Base-by-base conservation (phyloP, 2,329 filamentous ascomycete genomes). In the Sclerotinia glacialis region DNA sequence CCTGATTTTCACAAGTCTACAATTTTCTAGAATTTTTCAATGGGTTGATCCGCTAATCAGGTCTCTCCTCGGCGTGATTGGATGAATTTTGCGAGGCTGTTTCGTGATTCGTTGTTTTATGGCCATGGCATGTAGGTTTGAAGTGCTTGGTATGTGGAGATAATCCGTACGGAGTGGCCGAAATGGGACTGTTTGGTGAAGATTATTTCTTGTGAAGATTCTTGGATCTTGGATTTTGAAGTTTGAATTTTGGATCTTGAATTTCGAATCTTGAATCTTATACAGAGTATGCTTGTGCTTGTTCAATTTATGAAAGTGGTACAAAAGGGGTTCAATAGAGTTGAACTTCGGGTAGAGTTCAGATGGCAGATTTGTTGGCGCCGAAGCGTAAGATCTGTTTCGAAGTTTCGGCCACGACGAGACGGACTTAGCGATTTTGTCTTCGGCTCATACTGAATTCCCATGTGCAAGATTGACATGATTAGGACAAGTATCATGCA, bases 1-100 rank as follows among this genome's bases (percentile, higher is more conserved):
- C 56, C 56, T 34, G 56, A 34, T 47, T 60, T 60, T 47, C 42
- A 23, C 26, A 46, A 14, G 37, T 37, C 44, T 37, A n/a, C 28
- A 34, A 23, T 60, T 60, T 60, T 60, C 58, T 60, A 37, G 44
- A 60, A 60, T 37, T 49, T 49, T 49, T 60, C 44, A 3, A 47
- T 49, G 44, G 12, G 14, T 34, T 60, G 28, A 21, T 60, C 44
- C 34, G 42, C 3, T 34, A 18, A 18, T 49, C 18, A 23, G 12
- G 18, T 23, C 18, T 21, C 2, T 14, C 3, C 1, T 16, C 18
- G 11, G 9, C 2, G 11, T 60, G 11, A 60, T 60, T 49, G 42
- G 44, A 3, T 26, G 5, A 0, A 60, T 18, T 49, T 37, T 60
- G 44, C 58, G 58, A 60, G 44, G 4, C 37, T 49, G 2, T 53